These are phyloP conservation scores for Barnettozyma sucrosica DNA, from an alignment of 805 yeast species.

Conservation along the genomic window DNA sequence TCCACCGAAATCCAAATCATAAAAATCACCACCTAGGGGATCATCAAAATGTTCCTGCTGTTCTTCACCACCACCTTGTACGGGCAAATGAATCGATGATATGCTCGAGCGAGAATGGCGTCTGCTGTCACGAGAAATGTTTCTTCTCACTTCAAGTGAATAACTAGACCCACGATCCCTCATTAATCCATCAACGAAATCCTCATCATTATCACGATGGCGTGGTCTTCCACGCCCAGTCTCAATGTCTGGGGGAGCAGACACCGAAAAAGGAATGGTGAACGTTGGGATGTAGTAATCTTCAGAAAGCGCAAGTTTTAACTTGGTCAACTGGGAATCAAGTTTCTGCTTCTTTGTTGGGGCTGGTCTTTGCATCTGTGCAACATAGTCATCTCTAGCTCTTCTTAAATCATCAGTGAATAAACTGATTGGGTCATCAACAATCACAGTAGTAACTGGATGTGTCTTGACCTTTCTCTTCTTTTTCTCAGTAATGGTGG, in stretches of 20 bases:
- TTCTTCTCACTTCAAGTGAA: conserved; percentile 24
- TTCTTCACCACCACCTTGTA: conserved; percentile 2
- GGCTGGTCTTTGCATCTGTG: conserved; percentile 10
- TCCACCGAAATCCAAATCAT: conserved; percentile 13
- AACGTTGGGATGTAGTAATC: conserved; percentile 2
- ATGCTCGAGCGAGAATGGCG: conserved; percentile 22
- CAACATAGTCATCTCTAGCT: conserved; percentile 22
- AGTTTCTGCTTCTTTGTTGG: conserved; percentile 2
- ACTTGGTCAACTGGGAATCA: background rate
- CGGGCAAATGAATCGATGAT: conserved; percentile 15
- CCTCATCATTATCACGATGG: conserved; percentile 13
- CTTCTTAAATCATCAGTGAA: conserved; percentile 21
- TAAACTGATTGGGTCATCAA: conserved; percentile 18
- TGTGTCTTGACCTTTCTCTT: background rate
- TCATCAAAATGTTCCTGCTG: background rate
- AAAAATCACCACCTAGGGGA: conserved; percentile 2
- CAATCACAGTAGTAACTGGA: background rate
- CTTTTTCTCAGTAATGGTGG: background rate
- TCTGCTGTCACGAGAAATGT: conserved; percentile 20
- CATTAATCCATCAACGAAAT: conserved; percentile 23
- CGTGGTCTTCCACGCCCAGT: conserved; percentile 12
- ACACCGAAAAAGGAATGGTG: background rate
- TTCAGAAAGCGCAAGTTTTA: background rate
- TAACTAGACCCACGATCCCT: conserved; percentile 22
- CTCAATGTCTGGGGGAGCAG: background rate